Evolutionary conservation across 768 basidiomycete genomes (phyloP).

Genomic region (Rubroboletus satanas): DNA sequence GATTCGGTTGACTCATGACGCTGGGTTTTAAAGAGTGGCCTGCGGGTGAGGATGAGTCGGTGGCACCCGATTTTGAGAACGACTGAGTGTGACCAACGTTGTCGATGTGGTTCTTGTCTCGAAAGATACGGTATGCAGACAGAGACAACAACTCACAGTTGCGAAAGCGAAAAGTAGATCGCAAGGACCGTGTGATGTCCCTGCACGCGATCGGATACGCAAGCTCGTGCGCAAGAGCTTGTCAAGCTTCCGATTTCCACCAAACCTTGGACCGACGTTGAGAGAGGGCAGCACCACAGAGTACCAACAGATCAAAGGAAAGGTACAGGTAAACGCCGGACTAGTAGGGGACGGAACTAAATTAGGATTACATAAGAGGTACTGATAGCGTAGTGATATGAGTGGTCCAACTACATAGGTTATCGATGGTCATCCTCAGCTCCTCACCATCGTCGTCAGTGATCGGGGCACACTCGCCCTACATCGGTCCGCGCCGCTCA

Average conservation of each 20-base stretch:
- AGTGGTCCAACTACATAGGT: no score
- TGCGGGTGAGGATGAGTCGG: background rate
- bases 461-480: no score
- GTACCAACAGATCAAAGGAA: background rate
- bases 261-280: background rate
- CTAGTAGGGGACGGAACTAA: constrained; percentile 1
- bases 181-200: background rate
- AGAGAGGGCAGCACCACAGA: background rate
- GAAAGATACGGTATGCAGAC: background rate
- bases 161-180: constrained; percentile 1
- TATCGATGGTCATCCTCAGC: no score
- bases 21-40: background rate
- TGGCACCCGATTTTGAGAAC: background rate
- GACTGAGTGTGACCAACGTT: background rate
- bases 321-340: background rate
- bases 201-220: background rate
- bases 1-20: constrained; percentile 26
- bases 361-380: constrained; percentile 1
- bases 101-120: background rate
- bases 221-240: background rate
- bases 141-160: constrained; percentile 7
- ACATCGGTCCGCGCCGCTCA: background rate
- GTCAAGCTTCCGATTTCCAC: background rate
- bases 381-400: no score
- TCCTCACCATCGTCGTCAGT: background rate